Evolutionary conservation across 177 flowering plant genomes (phyloP), one percentile per base, ranked within the genome.

Genomic region (Telopea speciosissima): DNA sequence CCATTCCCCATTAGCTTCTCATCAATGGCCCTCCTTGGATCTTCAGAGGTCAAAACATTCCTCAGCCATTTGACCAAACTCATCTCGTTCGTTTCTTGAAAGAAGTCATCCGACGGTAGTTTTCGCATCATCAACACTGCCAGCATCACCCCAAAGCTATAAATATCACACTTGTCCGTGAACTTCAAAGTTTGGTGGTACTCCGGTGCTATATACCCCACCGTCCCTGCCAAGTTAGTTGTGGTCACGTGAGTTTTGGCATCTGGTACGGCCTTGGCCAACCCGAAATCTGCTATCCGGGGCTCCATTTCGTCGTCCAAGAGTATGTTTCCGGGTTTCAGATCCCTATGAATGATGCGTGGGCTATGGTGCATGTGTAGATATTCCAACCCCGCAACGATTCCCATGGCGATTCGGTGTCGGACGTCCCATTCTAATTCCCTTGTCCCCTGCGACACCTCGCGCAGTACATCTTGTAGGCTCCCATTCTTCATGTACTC

Each of bases 401-500:
- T 76, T 4, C 99, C 99, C 3, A 84, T 0, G 0, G 94, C 97
- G 36, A 90, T 85, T 42, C 69, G 72, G 71, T 85, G 86, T 66
- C 99, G 63, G 0, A 79, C 31, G 8, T 68, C 31, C 99, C 99
- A 95, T 62, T 83, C 93, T 68, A 95, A 63, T 24, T 89, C 90
- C 23, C 75, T 62, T 0, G 1, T 72, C 9, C 97, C 99, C 0
- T 65, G 77, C 0, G 81, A 31, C 2, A 82, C 96, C 6, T 81
- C 22, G 13, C 49, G 77, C 69, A 95, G 36, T 3, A 74, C n/a
- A 49, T 92, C 95, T 25, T 92, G 91, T 33, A 95, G 74, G 78
- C 99, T 95, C 1, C 97, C 99, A 59, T 92, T 95, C 74, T 89
- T 91, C 99, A 95, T 92, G 82, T 52, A 88, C 70, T 95, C 97